Base-by-base conservation (phyloP, 2,329 filamentous ascomycete genomes). In the Stachybotrys elegans region DNA sequence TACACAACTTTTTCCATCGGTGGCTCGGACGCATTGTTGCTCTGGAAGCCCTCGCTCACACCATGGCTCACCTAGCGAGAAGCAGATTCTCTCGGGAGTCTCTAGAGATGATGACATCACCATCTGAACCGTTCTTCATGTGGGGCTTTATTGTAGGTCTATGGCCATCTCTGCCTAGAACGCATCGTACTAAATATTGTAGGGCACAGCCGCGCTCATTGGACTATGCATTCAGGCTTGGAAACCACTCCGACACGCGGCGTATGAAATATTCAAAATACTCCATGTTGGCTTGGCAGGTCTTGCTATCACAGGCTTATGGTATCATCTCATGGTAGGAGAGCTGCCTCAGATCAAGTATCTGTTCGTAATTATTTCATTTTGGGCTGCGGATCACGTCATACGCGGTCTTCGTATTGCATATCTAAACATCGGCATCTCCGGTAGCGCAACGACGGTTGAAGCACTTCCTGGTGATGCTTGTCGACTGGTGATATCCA, bases 381-480 rank as follows among this genome's bases (percentile, higher is more conserved):
- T 87, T 50, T 92, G 86, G 86, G 69, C 61, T 40, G 63, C 73
- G 22, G 87, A 91, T 57, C 81, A 86, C 47, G 54, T 66, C 22
- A 58, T 71, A 14, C 81, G 86, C 48, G 57, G 87, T 43, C 61
- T 73, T 46, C 79, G 75, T 36, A 57, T 90, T 34, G 56, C 79
- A 20, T 82, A 83, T 59, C 74, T 78, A 63, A 90, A 89, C 60
- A 54, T 86, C 34, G 83, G 84, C 48, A 68, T 69, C 7, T 81
- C 83, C 36, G 80, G 84, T 42, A 85, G 83, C 46, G 78, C 72
- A 53, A 84, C 85, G 9, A 72, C 88, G 16, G 75, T 91, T 9
- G 85, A 90, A 62, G 83, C 85, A 9, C 76, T 91, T 12, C 86
- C 86, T 14, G 87, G 86, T 48, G 85, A 89, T 54, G 85, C 86